Conservation (phyloP, 2,329 filamentous ascomycete species). For the Tolypocladium tundrense region DNA sequence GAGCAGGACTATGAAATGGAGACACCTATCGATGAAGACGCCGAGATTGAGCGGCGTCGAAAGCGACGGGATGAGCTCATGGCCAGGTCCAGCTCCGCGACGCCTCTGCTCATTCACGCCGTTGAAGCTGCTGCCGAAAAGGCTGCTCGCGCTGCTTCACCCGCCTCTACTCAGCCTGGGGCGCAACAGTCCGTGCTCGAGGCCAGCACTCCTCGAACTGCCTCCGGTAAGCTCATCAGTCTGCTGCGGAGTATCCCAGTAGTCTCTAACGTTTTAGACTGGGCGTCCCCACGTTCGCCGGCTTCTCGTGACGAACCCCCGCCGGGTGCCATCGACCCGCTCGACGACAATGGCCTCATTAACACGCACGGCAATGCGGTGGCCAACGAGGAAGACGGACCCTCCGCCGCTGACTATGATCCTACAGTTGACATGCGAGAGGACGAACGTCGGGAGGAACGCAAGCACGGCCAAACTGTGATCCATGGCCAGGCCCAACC, state of each 20-base stretch:
- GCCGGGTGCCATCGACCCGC: slow-evolving; percentile 50
- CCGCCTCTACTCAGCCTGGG: slow-evolving; percentile 37
- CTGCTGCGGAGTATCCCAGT: neutral
- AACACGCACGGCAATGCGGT: slow-evolving; percentile 43
- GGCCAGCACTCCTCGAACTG: slow-evolving; percentile 29
- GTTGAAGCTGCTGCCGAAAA: slow-evolving; percentile 52
- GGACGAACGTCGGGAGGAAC: slow-evolving; percentile 61
- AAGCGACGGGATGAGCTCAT: slow-evolving; percentile 77
- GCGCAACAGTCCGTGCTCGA: slow-evolving; percentile 26
- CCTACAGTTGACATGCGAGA: slow-evolving; percentile 82
- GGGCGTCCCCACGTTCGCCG: slow-evolving; percentile 31
- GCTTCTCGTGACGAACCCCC: slow-evolving; percentile 42
- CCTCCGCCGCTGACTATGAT: slow-evolving; percentile 89
- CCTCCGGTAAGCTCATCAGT: slow-evolving; percentile 31
- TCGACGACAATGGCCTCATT: slow-evolving; percentile 57
- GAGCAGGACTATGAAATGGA: slow-evolving; percentile 40
- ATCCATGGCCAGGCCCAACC: slow-evolving; percentile 33
- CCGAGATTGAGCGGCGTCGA: slow-evolving; percentile 74
- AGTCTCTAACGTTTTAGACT: slow-evolving; percentile 19
- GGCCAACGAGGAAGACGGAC: slow-evolving; percentile 50
- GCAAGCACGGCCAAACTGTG: slow-evolving; percentile 47
- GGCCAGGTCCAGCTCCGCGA: slow-evolving; percentile 67
- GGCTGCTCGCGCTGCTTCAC: slow-evolving; percentile 41
- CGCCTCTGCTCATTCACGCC: slow-evolving; percentile 66
- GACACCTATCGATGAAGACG: slow-evolving; percentile 65